These are phyloP conservation scores for Myxozyma mucilagina DNA, from an alignment of 805 yeast genomes.

Conservation along the genomic window DNA sequence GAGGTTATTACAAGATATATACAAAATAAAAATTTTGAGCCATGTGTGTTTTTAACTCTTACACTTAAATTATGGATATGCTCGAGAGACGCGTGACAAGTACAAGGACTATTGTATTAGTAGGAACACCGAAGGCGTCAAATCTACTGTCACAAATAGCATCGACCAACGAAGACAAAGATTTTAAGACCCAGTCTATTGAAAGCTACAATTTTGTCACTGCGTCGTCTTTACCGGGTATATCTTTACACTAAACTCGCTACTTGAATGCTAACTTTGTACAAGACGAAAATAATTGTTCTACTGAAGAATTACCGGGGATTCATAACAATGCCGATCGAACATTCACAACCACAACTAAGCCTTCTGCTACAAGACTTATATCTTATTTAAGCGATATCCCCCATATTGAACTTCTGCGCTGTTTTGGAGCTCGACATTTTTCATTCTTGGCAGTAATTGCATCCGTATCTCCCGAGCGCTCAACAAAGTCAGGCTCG, in stretches of 20 bases:
- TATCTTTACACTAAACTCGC: background rate
- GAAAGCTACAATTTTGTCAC: background rate
- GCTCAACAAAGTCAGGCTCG: background rate
- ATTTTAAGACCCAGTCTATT: background rate
- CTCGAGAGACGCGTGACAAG: background rate
- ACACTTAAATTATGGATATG: background rate
- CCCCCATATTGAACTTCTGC: conserved; percentile 5
- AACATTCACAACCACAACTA: background rate
- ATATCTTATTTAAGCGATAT: conserved; percentile 10
- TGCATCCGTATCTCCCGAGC: background rate
- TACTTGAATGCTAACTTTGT: background rate
- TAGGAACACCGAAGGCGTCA: conserved; percentile 11
- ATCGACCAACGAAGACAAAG: background rate
- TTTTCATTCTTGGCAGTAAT: conserved; percentile 16
- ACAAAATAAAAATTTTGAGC: too few relatives aligned
- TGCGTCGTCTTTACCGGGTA: too few relatives aligned
- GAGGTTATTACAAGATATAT: too few relatives aligned
- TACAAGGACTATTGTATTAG: conserved; percentile 1
- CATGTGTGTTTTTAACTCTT: too few relatives aligned
- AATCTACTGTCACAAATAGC: background rate
- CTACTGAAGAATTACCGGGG: background rate
- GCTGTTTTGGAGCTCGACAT: conserved; percentile 5
- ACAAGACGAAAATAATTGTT: background rate
- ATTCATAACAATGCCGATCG: background rate
- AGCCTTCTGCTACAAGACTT: background rate